Evolutionary conservation across 495 filamentous ascomycete genomes (phyloP).

Genomic region (Durotheca rogersii): DNA sequence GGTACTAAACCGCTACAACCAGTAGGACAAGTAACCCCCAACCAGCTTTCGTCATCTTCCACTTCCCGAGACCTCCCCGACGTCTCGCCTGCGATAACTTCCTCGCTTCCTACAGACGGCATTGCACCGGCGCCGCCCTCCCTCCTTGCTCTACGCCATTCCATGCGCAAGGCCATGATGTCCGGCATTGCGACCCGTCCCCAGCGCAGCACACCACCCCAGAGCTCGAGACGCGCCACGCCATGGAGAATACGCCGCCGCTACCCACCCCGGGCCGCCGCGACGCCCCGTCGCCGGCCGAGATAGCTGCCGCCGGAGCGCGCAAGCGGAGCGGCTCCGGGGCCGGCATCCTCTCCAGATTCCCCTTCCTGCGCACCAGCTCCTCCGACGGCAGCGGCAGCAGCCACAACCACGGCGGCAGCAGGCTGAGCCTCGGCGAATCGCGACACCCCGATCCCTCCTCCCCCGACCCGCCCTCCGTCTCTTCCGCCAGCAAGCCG

Average conservation of each 20-base stretch:
- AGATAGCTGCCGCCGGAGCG: conserved; percentile 33
- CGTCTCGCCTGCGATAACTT: no score
- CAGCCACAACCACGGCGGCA: no score
- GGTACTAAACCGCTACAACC: no score
- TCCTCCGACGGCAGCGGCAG: conserved; percentile 43
- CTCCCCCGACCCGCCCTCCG: no score
- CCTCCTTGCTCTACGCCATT: conserved; percentile 3
- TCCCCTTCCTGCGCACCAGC: conserved; percentile 66
- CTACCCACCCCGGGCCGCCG: conserved; percentile 11
- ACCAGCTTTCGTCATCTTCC: no score
- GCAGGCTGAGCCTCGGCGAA: conserved; percentile 45
- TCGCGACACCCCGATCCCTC: conserved; percentile 40
- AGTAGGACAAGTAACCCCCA: no score
- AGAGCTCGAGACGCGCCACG: conserved; percentile 21
- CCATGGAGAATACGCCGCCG: conserved; percentile 30
- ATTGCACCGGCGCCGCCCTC: background rate
- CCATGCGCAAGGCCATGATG: conserved; percentile 26
- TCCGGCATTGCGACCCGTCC: conserved; percentile 17
- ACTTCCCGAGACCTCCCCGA: no score
- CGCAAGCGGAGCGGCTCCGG: conserved; percentile 65
- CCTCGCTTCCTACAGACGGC: no score
- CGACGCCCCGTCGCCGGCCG: conserved; percentile 18
- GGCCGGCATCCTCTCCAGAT: conserved; percentile 59
- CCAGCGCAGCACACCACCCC: no score
- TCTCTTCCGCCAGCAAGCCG: conserved; percentile 35